Percentiles rank a stretch among this genome's conserved stretches.
phyloP scores from a whole-genome alignment of 2,329 filamentous ascomycete species.

The Parastagonospora nodorum region DNA sequence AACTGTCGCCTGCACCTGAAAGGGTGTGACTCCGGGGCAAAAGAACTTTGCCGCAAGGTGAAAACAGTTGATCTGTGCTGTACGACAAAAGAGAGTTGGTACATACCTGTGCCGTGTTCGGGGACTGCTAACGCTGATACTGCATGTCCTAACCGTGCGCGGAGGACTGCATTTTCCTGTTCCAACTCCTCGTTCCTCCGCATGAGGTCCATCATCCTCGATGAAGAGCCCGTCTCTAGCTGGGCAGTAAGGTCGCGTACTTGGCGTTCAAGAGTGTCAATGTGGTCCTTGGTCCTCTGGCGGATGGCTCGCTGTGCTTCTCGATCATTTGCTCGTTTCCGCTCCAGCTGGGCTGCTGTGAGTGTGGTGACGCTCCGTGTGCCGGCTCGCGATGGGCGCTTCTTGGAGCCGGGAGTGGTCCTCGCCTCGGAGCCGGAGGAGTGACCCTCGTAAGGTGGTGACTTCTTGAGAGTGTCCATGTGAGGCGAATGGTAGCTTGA shows the following conservation, averaged over 20 bases:
- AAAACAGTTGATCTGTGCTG: constrained; percentile 35
- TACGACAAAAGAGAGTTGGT: constrained; percentile 16
- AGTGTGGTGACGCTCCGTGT: constrained; percentile 63
- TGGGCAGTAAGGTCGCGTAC: constrained; percentile 58
- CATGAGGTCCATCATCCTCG: constrained; percentile 57
- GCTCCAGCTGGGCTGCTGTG: constrained; percentile 62
- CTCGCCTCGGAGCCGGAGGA: constrained; percentile 47
- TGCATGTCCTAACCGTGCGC: constrained; percentile 54
- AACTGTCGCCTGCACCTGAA: constrained; percentile 25
- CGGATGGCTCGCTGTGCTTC: constrained; percentile 65
- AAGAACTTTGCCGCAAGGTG: background rate
- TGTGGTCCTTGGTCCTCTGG: constrained; percentile 63
- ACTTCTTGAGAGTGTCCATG: constrained; percentile 44
- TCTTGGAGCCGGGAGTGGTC: constrained; percentile 49
- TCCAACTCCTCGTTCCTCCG: constrained; percentile 60
- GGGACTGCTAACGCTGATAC: constrained; percentile 46
- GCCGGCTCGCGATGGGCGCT: constrained; percentile 59
- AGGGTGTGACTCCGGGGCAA: constrained; percentile 22
- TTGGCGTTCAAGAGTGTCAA: constrained; percentile 61
- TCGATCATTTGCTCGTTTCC: constrained; percentile 65
- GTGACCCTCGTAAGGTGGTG: constrained; percentile 45
- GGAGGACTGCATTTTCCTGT: constrained; percentile 59
- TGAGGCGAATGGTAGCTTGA: constrained; percentile 39
- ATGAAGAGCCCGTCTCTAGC: constrained; percentile 51
- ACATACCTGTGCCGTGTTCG: constrained; percentile 46